A percentile compares a stretch with the other conserved stretches of the same genome.
Evolutionary conservation across 1,284 basidiomycete genomes (phyloP).

Genomic region (Rhodotorula sp.): DNA sequence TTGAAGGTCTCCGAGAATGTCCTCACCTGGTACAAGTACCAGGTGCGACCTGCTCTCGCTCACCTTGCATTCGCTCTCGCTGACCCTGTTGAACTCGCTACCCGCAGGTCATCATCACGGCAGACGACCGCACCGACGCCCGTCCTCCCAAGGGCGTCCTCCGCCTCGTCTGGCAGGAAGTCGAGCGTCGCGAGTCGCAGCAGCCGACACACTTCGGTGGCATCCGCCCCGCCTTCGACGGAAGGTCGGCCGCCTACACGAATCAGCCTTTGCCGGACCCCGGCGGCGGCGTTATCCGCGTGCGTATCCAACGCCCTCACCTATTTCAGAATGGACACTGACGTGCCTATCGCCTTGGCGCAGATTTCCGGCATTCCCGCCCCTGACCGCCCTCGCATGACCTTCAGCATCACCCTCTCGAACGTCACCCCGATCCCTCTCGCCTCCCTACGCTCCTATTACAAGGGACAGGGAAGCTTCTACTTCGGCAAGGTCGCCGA

Average conservation of each 20-base stretch:
- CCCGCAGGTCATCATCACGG: constrained; percentile 16
- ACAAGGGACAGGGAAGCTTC: not conserved
- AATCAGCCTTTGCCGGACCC: not conserved
- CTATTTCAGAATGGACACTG: not conserved
- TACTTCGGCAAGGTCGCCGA: constrained; percentile 3
- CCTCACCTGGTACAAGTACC: constrained; percentile 22
- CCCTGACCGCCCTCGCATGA: not conserved
- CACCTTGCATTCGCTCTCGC: rapidly evolving
- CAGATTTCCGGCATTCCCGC: constrained; percentile 14
- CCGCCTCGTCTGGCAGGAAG: constrained; percentile 8
- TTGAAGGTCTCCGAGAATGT: not conserved
- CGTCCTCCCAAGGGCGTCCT: constrained; percentile 9
- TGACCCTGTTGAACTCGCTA: not conserved
- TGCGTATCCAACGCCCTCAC: not conserved
- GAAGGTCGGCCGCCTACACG: constrained; percentile 7
- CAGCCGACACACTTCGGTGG: not conserved
- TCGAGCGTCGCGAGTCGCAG: constrained; percentile 4
- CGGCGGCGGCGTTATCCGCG: not conserved
- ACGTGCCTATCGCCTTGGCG: not conserved
- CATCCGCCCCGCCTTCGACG: constrained; percentile 12
- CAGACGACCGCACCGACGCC: not conserved
- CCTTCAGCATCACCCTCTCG: constrained; percentile 9
- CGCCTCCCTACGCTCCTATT: constrained; percentile 9
- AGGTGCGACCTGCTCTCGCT: constrained; percentile 6
- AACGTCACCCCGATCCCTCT: constrained; percentile 17